A percentile compares a stretch with the other conserved stretches of the same genome.
These are phyloP conservation scores for Amanita inopinata DNA, from an alignment of 768 basidiomycete species.

Conservation along the genomic window DNA sequence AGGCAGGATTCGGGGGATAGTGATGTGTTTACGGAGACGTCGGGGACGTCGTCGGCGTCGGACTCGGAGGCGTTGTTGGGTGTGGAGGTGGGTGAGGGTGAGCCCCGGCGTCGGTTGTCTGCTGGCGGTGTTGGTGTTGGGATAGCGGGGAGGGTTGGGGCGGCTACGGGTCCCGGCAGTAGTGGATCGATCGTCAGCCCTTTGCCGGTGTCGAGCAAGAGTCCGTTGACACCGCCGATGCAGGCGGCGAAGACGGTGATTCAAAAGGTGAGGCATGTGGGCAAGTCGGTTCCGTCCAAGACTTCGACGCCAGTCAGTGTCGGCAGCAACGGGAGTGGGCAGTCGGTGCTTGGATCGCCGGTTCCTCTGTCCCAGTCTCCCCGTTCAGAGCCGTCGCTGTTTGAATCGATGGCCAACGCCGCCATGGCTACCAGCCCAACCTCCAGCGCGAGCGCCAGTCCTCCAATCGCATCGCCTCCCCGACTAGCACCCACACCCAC, in stretches of 20 bases:
- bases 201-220: constrained; percentile 5
- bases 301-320: too few relatives aligned
- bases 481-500: background rate
- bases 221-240: constrained; percentile 2
- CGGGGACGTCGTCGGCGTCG: constrained; percentile 17
- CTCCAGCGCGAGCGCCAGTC: background rate
- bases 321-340: background rate
- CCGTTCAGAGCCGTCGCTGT: too few relatives aligned
- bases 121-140: too few relatives aligned
- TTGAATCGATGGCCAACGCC: too few relatives aligned
- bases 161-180: background rate
- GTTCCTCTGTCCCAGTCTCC: too few relatives aligned
- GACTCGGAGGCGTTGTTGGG: constrained; percentile 17
- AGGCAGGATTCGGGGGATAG: background rate
- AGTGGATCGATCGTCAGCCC: background rate
- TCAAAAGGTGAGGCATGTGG: constrained; percentile 2
- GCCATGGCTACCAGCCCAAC: too few relatives aligned
- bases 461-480: background rate
- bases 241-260: constrained; percentile 4
- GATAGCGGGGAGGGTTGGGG: background rate
- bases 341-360: background rate
- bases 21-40: constrained; percentile 10
- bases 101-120: constrained; percentile 17
- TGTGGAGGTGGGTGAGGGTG: constrained; percentile 15
- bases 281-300: background rate